Evolutionary conservation across 805 yeast species (phyloP).

Genomic region (Isabelozyma gotoi): DNA sequence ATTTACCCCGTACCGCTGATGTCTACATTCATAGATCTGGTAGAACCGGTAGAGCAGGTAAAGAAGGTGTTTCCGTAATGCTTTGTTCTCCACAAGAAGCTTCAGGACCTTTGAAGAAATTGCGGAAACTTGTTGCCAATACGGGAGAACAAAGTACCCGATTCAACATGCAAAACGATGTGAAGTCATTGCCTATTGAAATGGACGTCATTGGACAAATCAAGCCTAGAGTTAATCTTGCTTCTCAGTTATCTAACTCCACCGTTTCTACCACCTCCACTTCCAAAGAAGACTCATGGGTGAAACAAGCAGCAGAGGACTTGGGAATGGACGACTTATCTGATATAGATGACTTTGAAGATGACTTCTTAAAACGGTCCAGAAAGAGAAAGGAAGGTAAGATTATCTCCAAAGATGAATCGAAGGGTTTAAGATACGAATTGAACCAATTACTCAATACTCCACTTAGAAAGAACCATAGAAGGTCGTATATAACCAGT

Average conservation of each 20-base stretch:
- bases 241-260: slow-evolving; percentile 75
- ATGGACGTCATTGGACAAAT: slow-evolving; percentile 69
- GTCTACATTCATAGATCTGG: slow-evolving; percentile 95
- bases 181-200: slow-evolving; percentile 74
- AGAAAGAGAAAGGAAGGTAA: slow-evolving; percentile 47
- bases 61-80: slow-evolving; percentile 92
- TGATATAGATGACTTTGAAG: slow-evolving; percentile 63
- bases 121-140: slow-evolving; percentile 56
- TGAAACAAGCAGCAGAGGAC: slow-evolving; percentile 89
- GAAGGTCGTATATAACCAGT: slow-evolving; percentile 77
- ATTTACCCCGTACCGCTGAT: slow-evolving; percentile 92
- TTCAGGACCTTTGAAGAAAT: slow-evolving; percentile 78
- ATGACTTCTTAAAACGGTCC: slow-evolving; percentile 62
- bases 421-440: slow-evolving; percentile 47
- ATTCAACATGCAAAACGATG: slow-evolving; percentile 45
- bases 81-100: slow-evolving; percentile 93
- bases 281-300: slow-evolving; percentile 75
- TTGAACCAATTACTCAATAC: slow-evolving; percentile 50
- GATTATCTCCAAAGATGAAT: slow-evolving; percentile 48
- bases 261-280: slow-evolving; percentile 58
- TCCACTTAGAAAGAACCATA: slow-evolving; percentile 60
- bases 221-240: slow-evolving; percentile 63
- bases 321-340: slow-evolving; percentile 74
- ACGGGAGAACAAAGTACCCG: slow-evolving; percentile 17
- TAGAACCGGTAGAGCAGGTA: slow-evolving; percentile 96